Conservation (phyloP, 2,329 filamentous ascomycete species). For the Penicillium decumbens region DNA sequence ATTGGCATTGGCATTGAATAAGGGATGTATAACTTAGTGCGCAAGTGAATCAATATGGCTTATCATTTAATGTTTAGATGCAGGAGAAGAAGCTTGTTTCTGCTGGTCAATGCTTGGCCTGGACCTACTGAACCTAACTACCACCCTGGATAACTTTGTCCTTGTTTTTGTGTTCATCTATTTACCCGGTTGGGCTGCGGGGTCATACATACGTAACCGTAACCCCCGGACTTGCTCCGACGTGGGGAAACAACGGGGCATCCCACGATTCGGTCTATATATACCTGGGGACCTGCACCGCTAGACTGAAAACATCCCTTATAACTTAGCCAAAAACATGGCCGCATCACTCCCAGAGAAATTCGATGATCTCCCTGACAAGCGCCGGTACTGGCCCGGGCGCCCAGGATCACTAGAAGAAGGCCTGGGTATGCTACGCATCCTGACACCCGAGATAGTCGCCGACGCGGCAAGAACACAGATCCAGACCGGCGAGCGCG, state of each 20-base stretch:
- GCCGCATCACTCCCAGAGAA: conserved; percentile 21
- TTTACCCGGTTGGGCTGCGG: conserved; percentile 8
- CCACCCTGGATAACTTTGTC: not conserved
- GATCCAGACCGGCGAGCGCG: conserved; percentile 51
- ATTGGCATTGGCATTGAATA: conserved; percentile 5
- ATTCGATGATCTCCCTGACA: conserved; percentile 46
- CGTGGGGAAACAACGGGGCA: not conserved
- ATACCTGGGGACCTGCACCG: not conserved
- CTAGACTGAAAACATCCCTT: not conserved
- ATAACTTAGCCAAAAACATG: conserved; percentile 15
- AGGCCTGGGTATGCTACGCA: conserved; percentile 51
- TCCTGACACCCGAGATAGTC: conserved; percentile 52
- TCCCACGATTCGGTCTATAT: not conserved
- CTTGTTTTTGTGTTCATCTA: not conserved
- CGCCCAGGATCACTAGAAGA: conserved; percentile 47
- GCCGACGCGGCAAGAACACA: conserved; percentile 49
- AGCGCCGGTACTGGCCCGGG: conserved; percentile 48
- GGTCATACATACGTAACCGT: conserved; percentile 14
- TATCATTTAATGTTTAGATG: not conserved
- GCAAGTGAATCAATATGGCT: not conserved
- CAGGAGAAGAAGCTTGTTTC: not conserved
- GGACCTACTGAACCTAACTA: not conserved
- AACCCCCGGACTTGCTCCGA: conserved; percentile 20
- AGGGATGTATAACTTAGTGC: not conserved
- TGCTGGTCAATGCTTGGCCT: not conserved